Conservation (phyloP, 495 filamentous ascomycete species). For the Podospora australis region DNA sequence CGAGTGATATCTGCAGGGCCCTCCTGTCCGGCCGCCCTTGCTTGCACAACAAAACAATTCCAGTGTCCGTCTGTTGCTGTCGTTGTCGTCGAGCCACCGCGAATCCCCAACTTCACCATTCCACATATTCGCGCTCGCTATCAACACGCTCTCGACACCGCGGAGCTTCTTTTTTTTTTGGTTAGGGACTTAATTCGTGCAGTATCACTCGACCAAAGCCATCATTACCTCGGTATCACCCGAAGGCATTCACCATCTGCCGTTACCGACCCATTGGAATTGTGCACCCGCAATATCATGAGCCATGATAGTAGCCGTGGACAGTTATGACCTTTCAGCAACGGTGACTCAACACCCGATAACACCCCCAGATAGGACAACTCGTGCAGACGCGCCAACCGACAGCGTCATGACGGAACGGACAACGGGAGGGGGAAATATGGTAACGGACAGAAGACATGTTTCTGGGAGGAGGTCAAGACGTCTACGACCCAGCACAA, state of each 20-base stretch:
- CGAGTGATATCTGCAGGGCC: conserved; percentile 21
- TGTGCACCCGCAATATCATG: conserved; percentile 9
- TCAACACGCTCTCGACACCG: conserved; percentile 10
- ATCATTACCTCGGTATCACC: conserved; percentile 6
- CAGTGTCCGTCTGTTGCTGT: neutral
- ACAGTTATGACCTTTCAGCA: conserved; percentile 18
- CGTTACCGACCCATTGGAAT: neutral
- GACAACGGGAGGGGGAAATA: conserved; percentile 1
- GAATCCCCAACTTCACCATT: conserved; percentile 7
- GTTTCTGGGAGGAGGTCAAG: conserved; percentile 5
- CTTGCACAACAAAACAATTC: conserved; percentile 11
- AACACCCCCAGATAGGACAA: neutral
- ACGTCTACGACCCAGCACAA: conserved; percentile 6
- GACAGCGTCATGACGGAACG: neutral
- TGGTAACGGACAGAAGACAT: conserved; percentile 8
- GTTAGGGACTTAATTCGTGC: conserved; percentile 20
- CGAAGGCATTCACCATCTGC: neutral
- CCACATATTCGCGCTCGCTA: conserved; percentile 1
- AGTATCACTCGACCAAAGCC: conserved; percentile 19
- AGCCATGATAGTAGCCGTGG: conserved; percentile 17
- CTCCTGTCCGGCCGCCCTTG: conserved; percentile 5
- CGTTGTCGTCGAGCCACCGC: conserved; percentile 9
- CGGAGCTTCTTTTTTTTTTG: conserved; percentile 17
- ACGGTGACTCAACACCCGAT: conserved; percentile 11
- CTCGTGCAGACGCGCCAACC: conserved; percentile 1